Percentiles rank a stretch among this genome's conserved stretches.
Evolutionary conservation across 352 stramenopile genomes (phyloP).

Genomic region (Hyaloperonospora brassicae): DNA sequence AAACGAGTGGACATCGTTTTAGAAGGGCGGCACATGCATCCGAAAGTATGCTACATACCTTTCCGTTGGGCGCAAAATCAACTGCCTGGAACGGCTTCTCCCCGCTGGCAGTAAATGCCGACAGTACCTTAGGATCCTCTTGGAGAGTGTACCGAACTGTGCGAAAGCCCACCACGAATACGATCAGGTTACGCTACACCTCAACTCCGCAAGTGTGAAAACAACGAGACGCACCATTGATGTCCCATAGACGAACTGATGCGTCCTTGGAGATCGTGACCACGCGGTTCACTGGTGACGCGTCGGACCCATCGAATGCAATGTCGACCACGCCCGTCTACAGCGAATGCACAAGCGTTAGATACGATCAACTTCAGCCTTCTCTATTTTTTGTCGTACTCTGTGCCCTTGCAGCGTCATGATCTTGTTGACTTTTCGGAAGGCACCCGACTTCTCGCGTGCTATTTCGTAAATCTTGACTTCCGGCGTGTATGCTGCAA

Average conservation of each 20-base stretch:
- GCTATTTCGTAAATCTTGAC: slow-evolving; percentile 81
- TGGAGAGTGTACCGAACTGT: slow-evolving; percentile 72
- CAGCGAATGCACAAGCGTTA: slow-evolving; percentile 8
- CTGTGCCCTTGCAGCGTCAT: slow-evolving; percentile 75
- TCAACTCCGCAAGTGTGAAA: no score
- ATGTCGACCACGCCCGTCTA: slow-evolving; percentile 71
- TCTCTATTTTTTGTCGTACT: slow-evolving; percentile 24
- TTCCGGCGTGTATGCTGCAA: slow-evolving; percentile 73
- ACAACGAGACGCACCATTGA: slow-evolving; percentile 44
- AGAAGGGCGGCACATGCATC: background rate
- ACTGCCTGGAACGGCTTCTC: slow-evolving; percentile 49
- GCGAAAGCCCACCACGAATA: no score
- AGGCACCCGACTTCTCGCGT: slow-evolving; percentile 63
- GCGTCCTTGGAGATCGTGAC: slow-evolving; percentile 75
- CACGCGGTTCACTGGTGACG: slow-evolving; percentile 59
- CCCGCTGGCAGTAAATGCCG: slow-evolving; percentile 47
- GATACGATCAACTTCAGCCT: background rate
- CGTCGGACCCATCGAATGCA: slow-evolving; percentile 66
- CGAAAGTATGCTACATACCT: slow-evolving; percentile 27
- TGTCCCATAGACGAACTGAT: slow-evolving; percentile 70
- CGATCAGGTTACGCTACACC: background rate
- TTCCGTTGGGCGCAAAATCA: slow-evolving; percentile 58
- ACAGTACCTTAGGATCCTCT: slow-evolving; percentile 68
- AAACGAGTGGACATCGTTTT: background rate
- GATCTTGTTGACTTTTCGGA: slow-evolving; percentile 79